These are phyloP conservation scores for Metroxylon sagu DNA, from an alignment of 176 grass and related monocot genomes.

Conservation along the genomic window DNA sequence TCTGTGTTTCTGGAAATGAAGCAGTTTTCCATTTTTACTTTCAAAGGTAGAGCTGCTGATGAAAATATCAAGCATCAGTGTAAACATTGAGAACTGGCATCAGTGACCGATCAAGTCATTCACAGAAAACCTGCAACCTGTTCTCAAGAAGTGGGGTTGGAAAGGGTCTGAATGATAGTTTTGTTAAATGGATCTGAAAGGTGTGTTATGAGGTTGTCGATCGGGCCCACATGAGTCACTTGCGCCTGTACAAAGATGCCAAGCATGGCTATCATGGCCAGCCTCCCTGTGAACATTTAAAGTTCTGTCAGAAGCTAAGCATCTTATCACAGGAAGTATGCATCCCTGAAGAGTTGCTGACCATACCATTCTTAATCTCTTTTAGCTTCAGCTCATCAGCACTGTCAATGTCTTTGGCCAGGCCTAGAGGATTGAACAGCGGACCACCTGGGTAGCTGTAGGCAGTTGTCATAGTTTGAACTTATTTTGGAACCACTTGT, in stretches of 20 bases:
- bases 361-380: slow-evolving; percentile 92
- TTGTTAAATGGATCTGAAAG: slow-evolving; percentile 77
- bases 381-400: slow-evolving; percentile 69
- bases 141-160: slow-evolving; percentile 17
- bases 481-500: not conserved
- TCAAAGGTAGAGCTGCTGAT: no score
- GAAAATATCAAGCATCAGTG: no score
- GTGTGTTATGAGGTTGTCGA: slow-evolving; percentile 72
- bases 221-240: slow-evolving; percentile 59
- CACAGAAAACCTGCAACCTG: no score
- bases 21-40: no score
- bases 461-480: slow-evolving; percentile 6
- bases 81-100: no score
- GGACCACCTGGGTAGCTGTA: slow-evolving; percentile 77
- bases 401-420: slow-evolving; percentile 69
- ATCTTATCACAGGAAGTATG: not conserved
- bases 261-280: slow-evolving; percentile 89
- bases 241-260: slow-evolving; percentile 71
- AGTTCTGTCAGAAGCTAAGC: not conserved
- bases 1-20: no score
- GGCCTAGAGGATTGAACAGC: slow-evolving; percentile 70
- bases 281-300: slow-evolving; percentile 38
- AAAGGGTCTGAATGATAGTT: slow-evolving; percentile 55
- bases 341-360: not conserved
- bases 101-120: no score